phyloP scores from a whole-genome alignment of 257 asterid species.

The Fraxinus excelsior region DNA sequence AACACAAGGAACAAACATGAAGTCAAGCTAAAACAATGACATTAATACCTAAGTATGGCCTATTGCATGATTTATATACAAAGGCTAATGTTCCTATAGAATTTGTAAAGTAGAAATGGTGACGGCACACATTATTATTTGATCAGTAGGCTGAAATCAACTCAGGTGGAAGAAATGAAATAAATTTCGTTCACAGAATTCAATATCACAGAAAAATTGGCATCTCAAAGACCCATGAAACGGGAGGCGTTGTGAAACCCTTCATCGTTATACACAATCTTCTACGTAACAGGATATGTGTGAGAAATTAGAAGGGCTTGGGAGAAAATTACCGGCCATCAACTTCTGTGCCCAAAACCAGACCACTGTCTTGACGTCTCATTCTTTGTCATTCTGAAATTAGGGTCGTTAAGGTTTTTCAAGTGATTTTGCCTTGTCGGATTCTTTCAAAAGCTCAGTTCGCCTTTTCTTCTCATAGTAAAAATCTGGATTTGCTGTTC shows the following conservation, averaged over 20 bases:
- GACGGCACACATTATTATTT: background rate
- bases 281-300: constrained; percentile 46
- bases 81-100: too few species aligned
- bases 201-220: constrained; percentile 35
- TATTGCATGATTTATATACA: background rate
- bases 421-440: constrained; percentile 92
- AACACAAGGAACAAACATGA: background rate
- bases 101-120: background rate
- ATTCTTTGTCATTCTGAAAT: constrained; percentile 76
- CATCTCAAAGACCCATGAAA: constrained; percentile 15
- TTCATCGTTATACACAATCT: constrained; percentile 56
- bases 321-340: constrained; percentile 26
- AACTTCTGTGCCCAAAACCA: constrained; percentile 87
- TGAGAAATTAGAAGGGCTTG: constrained; percentile 20
- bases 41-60: background rate
- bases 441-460: constrained; percentile 91
- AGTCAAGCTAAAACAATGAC: background rate
- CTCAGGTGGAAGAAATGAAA: background rate
- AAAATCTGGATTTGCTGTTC: constrained; percentile 95
- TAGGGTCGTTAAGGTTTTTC: constrained; percentile 92
- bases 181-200: constrained; percentile 34
- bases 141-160: constrained; percentile 3
- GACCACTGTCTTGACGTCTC: constrained; percentile 92
- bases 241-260: constrained; percentile 47
- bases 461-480: constrained; percentile 97